Evolutionary conservation across 129 eudicot species (phyloP).

Genomic region (Helianthus tuberosus): DNA sequence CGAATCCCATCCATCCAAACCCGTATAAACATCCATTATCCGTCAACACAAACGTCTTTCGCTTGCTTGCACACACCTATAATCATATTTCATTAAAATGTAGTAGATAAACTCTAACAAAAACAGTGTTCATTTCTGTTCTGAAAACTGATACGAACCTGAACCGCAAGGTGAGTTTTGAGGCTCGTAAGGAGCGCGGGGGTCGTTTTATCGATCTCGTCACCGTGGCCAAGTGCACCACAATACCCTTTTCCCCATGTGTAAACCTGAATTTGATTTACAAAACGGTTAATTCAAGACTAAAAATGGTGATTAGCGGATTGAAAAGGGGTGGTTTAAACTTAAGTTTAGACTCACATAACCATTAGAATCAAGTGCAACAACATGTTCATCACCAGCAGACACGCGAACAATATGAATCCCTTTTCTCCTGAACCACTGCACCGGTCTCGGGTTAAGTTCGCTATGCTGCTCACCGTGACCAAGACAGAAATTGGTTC

Average conservation of each 20-base stretch:
- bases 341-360: conserved; percentile 40
- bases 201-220: conserved; percentile 82
- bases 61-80: conserved; percentile 92
- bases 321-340: neutral
- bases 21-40: conserved; percentile 81
- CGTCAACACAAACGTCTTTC: conserved; percentile 81
- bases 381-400: conserved; percentile 96
- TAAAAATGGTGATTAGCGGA: neutral
- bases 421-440: conserved; percentile 69
- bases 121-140: neutral
- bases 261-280: conserved; percentile 56
- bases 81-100: neutral
- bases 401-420: conserved; percentile 72
- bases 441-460: conserved; percentile 68
- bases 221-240: conserved; percentile 98
- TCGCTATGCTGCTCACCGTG: conserved; percentile 94
- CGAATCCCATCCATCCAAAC: conserved; percentile 97
- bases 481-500: conserved; percentile 90
- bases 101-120: neutral
- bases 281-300: neutral
- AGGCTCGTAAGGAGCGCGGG: conserved; percentile 62
- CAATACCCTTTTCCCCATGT: conserved; percentile 99
- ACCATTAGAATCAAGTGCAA: conserved; percentile 93
- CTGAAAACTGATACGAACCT: conserved; percentile 43
- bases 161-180: conserved; percentile 69